Conservation (phyloP, 2,329 filamentous ascomycete species). For the Pseudopyrenochaeta lycopersici region DNA sequence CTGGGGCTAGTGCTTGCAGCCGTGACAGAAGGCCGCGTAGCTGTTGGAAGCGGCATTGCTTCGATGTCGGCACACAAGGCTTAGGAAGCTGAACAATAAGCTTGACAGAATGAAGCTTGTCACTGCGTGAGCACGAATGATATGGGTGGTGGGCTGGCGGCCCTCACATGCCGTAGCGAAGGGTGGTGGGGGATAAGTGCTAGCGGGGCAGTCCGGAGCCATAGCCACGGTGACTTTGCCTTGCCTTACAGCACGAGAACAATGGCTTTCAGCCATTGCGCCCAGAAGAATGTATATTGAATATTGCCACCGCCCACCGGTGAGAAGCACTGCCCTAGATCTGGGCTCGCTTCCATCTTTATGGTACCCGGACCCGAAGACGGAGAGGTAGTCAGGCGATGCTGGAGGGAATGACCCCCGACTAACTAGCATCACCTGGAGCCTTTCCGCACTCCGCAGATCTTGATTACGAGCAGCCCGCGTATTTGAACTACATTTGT, state of each 20-base stretch:
- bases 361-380: background rate
- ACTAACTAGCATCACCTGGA: background rate
- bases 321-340: background rate
- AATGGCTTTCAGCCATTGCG: background rate
- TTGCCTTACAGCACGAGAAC: background rate
- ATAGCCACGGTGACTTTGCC: background rate
- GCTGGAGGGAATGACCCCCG: too few relatives aligned
- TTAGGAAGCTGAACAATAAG: background rate
- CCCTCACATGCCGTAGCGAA: too few relatives aligned
- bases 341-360: background rate
- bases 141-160: background rate
- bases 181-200: background rate
- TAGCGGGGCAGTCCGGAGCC: background rate
- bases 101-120: constrained; percentile 10
- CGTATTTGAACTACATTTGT: too few relatives aligned
- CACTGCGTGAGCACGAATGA: background rate
- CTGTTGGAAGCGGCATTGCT: background rate
- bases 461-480: too few relatives aligned
- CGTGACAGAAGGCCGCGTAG: background rate
- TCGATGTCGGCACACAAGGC: background rate
- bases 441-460: too few relatives aligned
- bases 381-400: background rate
- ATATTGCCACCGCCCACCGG: background rate
- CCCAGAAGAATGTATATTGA: background rate
- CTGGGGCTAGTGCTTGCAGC: background rate